Evolutionary conservation across 179 eudicot genomes (phyloP).

Genomic region (Beta lomatogona): DNA sequence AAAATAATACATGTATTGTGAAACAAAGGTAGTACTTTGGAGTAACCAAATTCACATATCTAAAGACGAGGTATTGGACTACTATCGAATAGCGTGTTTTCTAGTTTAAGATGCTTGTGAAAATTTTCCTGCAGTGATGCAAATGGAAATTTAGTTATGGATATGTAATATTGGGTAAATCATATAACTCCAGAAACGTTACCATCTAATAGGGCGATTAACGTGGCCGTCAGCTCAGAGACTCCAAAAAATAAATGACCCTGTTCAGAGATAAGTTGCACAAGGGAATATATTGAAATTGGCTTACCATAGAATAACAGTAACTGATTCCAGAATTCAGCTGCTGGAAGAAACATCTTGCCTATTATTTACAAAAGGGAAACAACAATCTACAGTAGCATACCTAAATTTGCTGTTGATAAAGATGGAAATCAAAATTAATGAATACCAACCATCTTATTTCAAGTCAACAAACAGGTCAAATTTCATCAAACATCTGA

Average conservation of each 20-base stretch:
- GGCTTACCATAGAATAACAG: slow-evolving; percentile 69
- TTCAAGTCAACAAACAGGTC: not conserved
- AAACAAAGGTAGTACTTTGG: slow-evolving; percentile 47
- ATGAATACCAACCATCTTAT: not conserved
- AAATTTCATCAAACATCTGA: not conserved
- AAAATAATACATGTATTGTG: too few species aligned
- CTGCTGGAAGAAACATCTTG: slow-evolving; percentile 75
- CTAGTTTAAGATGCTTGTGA: slow-evolving; percentile 81
- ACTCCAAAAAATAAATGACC: too few species aligned
- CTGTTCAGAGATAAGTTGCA: not conserved
- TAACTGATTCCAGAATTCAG: slow-evolving; percentile 76
- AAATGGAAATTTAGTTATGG: not conserved
- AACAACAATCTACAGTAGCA: too few species aligned
- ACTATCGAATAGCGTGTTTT: slow-evolving; percentile 80
- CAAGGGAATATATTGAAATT: not conserved
- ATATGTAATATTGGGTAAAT: not conserved
- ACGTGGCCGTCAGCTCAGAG: too few species aligned
- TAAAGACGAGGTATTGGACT: slow-evolving; percentile 75
- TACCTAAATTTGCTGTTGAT: too few species aligned
- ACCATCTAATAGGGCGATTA: too few species aligned
- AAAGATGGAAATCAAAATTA: not conserved
- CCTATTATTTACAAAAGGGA: slow-evolving; percentile 36
- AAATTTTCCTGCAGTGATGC: slow-evolving; percentile 62
- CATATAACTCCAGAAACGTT: too few species aligned
- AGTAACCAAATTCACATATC: slow-evolving; percentile 89